Evolutionary conservation across 1,284 basidiomycete species (phyloP).

Genomic region (Meira miltonrushii): DNA sequence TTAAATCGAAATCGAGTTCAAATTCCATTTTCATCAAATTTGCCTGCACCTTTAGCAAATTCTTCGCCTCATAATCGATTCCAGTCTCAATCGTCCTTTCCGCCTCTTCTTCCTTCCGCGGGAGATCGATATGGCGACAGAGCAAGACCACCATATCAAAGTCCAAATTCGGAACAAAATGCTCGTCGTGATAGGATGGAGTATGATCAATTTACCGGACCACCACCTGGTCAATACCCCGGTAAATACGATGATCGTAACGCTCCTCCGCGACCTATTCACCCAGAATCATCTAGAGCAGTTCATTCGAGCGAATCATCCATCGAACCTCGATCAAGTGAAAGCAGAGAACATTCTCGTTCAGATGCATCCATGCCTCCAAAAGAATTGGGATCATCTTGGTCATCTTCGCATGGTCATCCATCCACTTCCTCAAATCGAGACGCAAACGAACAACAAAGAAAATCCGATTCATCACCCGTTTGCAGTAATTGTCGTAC

Average conservation of each 20-base stretch:
- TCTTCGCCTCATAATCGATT: constrained; percentile 78
- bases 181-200: too few species aligned
- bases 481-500: constrained; percentile 15
- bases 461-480: not conserved
- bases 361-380: not conserved
- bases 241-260: not conserved
- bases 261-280: not conserved
- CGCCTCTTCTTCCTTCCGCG: too few species aligned
- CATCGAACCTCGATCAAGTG: too few species aligned
- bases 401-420: not conserved
- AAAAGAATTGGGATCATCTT: not conserved
- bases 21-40: constrained; percentile 76
- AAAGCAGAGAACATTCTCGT: not conserved
- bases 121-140: too few species aligned
- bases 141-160: too few species aligned
- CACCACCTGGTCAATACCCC: too few species aligned
- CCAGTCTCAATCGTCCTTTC: constrained; percentile 57
- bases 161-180: too few species aligned
- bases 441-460: not conserved
- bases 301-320: too few species aligned
- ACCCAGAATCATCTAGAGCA: not conserved
- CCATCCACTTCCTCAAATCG: not conserved
- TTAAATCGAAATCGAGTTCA: constrained; percentile 51
- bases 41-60: constrained; percentile 64
- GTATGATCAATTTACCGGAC: too few species aligned